These are phyloP conservation scores for Neoscytalidium dimidiatum DNA, from an alignment of 2,329 filamentous ascomycete genomes.

Conservation along the genomic window DNA sequence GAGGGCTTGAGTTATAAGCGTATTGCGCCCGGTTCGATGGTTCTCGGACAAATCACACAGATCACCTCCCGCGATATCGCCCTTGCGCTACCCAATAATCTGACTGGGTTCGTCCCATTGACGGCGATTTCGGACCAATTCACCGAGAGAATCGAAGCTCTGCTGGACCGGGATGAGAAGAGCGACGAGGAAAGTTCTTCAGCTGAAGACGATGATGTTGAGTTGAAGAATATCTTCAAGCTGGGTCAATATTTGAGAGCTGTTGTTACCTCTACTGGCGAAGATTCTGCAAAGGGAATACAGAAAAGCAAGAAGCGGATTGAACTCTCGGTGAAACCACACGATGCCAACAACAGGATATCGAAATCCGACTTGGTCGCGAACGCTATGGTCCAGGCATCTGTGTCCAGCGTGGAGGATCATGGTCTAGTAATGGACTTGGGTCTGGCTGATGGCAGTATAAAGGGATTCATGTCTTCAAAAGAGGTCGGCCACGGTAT, in stretches of 20 bases:
- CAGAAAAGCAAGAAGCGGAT: slow-evolving; percentile 77
- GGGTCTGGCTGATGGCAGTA: slow-evolving; percentile 66
- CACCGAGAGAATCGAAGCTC: slow-evolving; percentile 71
- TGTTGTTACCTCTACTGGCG: slow-evolving; percentile 76
- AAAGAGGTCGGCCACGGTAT: slow-evolving; percentile 73
- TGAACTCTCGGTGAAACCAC: slow-evolving; percentile 81
- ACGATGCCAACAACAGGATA: slow-evolving; percentile 75
- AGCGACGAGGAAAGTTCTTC: slow-evolving; percentile 53
- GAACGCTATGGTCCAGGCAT: slow-evolving; percentile 81
- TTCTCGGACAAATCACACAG: slow-evolving; percentile 82
- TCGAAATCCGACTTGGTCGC: slow-evolving; percentile 70
- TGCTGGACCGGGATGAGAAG: slow-evolving; percentile 62
- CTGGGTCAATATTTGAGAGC: slow-evolving; percentile 87
- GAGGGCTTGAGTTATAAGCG: slow-evolving; percentile 92
- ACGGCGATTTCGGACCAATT: slow-evolving; percentile 86
- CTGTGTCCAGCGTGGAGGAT: slow-evolving; percentile 90
- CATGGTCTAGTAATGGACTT: slow-evolving; percentile 94
- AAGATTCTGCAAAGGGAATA: slow-evolving; percentile 52
- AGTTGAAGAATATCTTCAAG: slow-evolving; percentile 73
- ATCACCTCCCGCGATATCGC: slow-evolving; percentile 80
- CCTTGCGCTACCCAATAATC: slow-evolving; percentile 86
- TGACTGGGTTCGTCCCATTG: slow-evolving; percentile 84
- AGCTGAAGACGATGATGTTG: slow-evolving; percentile 60
- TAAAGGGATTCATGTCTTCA: slow-evolving; percentile 82
- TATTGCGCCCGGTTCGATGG: slow-evolving; percentile 78